phyloP scores from a whole-genome alignment of 148 eudicot genomes.

The Rhododendron henanense region DNA sequence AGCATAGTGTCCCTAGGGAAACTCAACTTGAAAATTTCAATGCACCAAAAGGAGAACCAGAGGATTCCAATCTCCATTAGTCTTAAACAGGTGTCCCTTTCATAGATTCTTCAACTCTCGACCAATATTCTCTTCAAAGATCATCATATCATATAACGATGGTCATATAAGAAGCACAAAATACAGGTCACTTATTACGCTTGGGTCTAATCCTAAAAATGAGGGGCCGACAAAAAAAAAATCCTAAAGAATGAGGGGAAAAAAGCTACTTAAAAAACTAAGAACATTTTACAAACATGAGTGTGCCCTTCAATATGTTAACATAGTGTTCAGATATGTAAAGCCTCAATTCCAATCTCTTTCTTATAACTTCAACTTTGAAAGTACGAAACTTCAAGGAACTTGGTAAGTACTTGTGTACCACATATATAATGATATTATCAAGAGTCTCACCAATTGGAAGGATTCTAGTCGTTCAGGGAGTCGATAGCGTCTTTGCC shows the following conservation, averaged over 20 bases:
- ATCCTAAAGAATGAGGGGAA: background rate
- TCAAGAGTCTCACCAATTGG: slow-evolving; percentile 54
- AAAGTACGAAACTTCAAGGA: background rate
- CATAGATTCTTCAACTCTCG: background rate
- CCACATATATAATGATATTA: background rate
- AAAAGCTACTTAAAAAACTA: background rate
- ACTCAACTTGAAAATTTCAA: background rate
- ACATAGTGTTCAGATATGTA: background rate
- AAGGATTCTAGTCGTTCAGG: slow-evolving; percentile 69
- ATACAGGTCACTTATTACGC: background rate
- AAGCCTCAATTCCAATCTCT: background rate
- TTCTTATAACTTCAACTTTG: background rate
- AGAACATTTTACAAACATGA: background rate
- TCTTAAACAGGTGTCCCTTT: background rate
- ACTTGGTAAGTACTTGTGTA: background rate
- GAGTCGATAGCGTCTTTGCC: slow-evolving; percentile 70
- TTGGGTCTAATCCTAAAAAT: background rate
- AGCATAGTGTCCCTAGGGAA: background rate
- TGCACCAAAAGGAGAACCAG: background rate
- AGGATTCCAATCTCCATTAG: background rate
- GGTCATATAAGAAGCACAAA: background rate
- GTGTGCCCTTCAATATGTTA: background rate
- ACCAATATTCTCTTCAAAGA: background rate
- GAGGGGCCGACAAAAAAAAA: background rate
- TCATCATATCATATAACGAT: background rate